A percentile compares a stretch with the other conserved stretches of the same genome.
Evolutionary conservation across 2,329 filamentous ascomycete genomes (phyloP).

Genomic region (Neopestalotiopsis sp.): DNA sequence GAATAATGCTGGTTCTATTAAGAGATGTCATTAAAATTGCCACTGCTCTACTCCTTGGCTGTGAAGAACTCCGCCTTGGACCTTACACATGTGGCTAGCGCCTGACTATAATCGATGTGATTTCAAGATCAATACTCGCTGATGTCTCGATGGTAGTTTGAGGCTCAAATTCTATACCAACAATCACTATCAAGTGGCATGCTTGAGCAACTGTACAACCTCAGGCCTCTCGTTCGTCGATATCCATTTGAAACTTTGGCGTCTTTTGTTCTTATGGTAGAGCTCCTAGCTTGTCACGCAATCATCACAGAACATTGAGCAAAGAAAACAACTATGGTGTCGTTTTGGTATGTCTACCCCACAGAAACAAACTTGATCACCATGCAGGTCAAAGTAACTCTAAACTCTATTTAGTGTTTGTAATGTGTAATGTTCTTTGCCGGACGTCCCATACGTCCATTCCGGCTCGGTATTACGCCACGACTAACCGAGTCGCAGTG

Average conservation of each 20-base stretch:
- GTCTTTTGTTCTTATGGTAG: too few species aligned
- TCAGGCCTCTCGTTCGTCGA: too few species aligned
- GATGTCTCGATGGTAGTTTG: background rate
- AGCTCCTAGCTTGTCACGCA: background rate
- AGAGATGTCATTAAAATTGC: background rate
- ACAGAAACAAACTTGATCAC: background rate
- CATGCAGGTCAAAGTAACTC: background rate
- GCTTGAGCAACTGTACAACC: too few species aligned
- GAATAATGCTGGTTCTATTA: background rate
- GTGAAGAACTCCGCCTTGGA: background rate
- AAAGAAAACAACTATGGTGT: too few species aligned
- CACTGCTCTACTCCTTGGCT: background rate
- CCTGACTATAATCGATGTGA: background rate
- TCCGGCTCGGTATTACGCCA: background rate
- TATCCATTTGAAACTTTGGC: too few species aligned
- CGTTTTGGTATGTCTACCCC: background rate
- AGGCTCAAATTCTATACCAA: background rate
- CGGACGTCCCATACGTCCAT: background rate
- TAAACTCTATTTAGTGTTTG: background rate
- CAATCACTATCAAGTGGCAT: background rate
- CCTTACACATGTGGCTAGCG: conserved; percentile 10
- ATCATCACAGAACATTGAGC: background rate
- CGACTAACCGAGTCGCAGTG: background rate
- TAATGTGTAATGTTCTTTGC: background rate
- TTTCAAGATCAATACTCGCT: background rate